A percentile compares a stretch with the other conserved stretches of the same genome.
Evolutionary conservation across 1,284 basidiomycete species (phyloP).

Genomic region (Pseudozyma hubeiensis): DNA sequence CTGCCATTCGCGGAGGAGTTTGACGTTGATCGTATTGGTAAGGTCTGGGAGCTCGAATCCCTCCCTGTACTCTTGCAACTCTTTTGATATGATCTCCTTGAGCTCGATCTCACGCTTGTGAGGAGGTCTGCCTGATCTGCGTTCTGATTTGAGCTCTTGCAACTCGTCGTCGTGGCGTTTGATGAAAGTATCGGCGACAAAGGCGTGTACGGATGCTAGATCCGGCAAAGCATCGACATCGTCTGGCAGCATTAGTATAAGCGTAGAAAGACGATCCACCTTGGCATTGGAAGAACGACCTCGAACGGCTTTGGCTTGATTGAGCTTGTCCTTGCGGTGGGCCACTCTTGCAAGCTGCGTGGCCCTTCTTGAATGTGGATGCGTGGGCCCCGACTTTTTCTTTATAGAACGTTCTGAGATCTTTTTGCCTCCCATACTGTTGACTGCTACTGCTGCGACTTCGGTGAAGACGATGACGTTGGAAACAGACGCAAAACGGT

Average conservation of each 20-base stretch:
- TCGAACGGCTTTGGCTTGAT: constrained; percentile 40
- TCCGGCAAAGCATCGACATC: constrained; percentile 56
- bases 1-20: constrained; percentile 62
- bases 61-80: constrained; percentile 58
- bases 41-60: constrained; percentile 66
- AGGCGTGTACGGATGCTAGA: constrained; percentile 57
- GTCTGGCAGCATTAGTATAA: constrained; percentile 63
- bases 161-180: constrained; percentile 61
- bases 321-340: constrained; percentile 55
- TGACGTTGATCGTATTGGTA: constrained; percentile 57
- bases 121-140: constrained; percentile 59
- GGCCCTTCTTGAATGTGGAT: constrained; percentile 64
- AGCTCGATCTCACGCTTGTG: constrained; percentile 57
- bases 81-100: constrained; percentile 49
- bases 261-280: constrained; percentile 62
- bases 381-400: constrained; percentile 63
- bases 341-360: constrained; percentile 60
- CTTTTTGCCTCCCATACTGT: constrained; percentile 62
- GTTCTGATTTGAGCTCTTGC: constrained; percentile 36
- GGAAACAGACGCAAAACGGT: neutral
- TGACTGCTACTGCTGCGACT: neutral
- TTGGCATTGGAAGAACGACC: constrained; percentile 48
- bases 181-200: constrained; percentile 56
- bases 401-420: constrained; percentile 64
- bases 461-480: neutral